phyloP scores from a whole-genome alignment of 768 basidiomycete species.

The Leccinum uliginosum region DNA sequence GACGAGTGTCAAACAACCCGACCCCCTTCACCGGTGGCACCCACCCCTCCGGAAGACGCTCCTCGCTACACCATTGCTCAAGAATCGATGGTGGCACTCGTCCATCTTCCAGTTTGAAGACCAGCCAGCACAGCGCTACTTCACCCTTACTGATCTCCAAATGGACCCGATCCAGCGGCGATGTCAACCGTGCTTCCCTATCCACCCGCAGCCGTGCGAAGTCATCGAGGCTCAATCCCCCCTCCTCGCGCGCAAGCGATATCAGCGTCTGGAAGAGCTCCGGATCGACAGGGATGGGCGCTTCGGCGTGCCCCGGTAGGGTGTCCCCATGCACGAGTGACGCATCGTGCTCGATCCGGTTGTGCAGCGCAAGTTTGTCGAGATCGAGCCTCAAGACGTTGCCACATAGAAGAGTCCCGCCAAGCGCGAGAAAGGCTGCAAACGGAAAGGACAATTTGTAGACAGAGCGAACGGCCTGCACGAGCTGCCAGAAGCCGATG shows the following conservation, averaged over 20 bases:
- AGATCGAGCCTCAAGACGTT: constrained; percentile 40
- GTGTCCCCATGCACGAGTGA: constrained; percentile 54
- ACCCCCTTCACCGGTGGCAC: constrained; percentile 26
- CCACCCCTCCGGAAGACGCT: constrained; percentile 60
- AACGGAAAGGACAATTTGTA: constrained; percentile 61
- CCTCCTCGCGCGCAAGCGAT: constrained; percentile 15
- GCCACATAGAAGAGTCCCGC: constrained; percentile 46
- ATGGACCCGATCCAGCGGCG: constrained; percentile 41
- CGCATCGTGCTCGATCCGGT: constrained; percentile 63
- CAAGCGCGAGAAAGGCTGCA: constrained; percentile 46
- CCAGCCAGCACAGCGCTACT: constrained; percentile 47
- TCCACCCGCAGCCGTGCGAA: constrained; percentile 48
- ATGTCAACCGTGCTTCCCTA: constrained; percentile 34
- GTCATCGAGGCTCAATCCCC: constrained; percentile 42
- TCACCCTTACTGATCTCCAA: constrained; percentile 54
- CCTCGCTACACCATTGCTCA: constrained; percentile 53
- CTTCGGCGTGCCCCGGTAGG: constrained; percentile 31
- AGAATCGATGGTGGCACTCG: constrained; percentile 35
- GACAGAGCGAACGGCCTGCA: constrained; percentile 45
- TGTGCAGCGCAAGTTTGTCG: constrained; percentile 49
- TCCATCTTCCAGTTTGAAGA: constrained; percentile 33
- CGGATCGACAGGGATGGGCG: constrained; percentile 39
- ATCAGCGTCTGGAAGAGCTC: constrained; percentile 34
- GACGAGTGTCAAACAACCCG: constrained; percentile 26
- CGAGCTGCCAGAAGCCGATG: constrained; percentile 45